A percentile compares a stretch with the other conserved stretches of the same genome.
Evolutionary conservation across 805 yeast species (phyloP).

Genomic region (Candida dajiaensis): DNA sequence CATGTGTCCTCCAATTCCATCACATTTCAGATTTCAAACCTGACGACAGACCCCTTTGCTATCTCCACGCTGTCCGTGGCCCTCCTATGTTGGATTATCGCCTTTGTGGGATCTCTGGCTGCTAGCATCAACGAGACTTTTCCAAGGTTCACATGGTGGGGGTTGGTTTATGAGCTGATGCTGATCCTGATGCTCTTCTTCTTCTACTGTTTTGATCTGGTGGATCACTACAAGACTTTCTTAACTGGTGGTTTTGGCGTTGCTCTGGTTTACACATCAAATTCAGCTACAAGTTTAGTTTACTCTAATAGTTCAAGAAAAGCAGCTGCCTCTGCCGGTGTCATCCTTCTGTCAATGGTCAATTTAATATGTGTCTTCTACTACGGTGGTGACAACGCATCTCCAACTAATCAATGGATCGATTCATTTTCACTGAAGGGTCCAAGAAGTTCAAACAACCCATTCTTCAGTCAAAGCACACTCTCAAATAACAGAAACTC

Average conservation of each 20-base stretch:
- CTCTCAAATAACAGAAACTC: constrained; percentile 6
- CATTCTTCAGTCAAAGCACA: constrained; percentile 13
- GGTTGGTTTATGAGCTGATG: constrained; percentile 70
- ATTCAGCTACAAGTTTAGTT: constrained; percentile 74
- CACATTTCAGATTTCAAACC: constrained; percentile 35
- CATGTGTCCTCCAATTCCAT: background rate
- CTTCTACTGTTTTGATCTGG: constrained; percentile 53
- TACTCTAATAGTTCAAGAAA: constrained; percentile 59
- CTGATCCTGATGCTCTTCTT: constrained; percentile 45
- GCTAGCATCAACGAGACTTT: constrained; percentile 38
- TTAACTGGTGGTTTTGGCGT: constrained; percentile 40
- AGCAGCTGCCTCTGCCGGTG: constrained; percentile 91
- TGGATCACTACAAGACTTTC: constrained; percentile 61
- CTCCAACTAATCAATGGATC: constrained; percentile 79
- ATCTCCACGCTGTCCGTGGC: constrained; percentile 74
- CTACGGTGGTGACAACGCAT: constrained; percentile 84
- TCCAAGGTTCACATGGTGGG: constrained; percentile 97
- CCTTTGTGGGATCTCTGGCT: constrained; percentile 81
- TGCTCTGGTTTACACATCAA: constrained; percentile 80
- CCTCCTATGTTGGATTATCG: constrained; percentile 76
- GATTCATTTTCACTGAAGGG: constrained; percentile 71
- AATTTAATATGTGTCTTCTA: constrained; percentile 83
- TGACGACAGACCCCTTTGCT: constrained; percentile 83
- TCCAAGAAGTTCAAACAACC: constrained; percentile 30
- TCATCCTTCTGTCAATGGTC: constrained; percentile 73